Evolutionary conservation across 2,329 filamentous ascomycete genomes (phyloP), one percentile per base, ranked within the genome.

Genomic region (Parafenestella ontariensis): DNA sequence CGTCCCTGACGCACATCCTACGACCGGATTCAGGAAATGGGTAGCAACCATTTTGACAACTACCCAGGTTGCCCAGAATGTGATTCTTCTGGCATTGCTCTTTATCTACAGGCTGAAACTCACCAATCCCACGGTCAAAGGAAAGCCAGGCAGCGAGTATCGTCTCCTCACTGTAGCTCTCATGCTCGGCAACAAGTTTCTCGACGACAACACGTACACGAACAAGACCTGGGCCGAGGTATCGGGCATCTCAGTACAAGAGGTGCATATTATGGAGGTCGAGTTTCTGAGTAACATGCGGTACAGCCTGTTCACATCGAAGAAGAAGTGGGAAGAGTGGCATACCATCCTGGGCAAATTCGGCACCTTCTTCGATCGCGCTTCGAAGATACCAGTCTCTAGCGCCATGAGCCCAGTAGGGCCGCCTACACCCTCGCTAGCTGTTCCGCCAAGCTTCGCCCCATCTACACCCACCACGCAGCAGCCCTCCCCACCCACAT

Each of bases 181-280:
- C 63, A 99, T 99, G 95, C 82, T 99, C 55, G 94, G 93, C 58
- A 99, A 99, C 77, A 99, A 99, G 80, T 99, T 98, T 73, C 80
- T 99, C 67, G 95, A 99, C 72, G 95, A 99, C 76, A 99, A 98
- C 75, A 98, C 95, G 0, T 99, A 99, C 77, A 98, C 95, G 33
- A 99, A 99, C 81, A 97, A 98, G 81, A 99, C 95, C 0, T 99
- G 95, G 95, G 95, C 94, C 2, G 95, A 99, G 69, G 95, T 99
- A 10, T 98, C 95, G 0, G 90, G 91, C 40, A 96, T 99, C 57
- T 88, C 91, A 1, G 94, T 98, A 11, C 87, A 89, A 56, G 95
- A 99, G 76, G 96, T 99, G 46, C 95, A 99, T 74, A 90, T 97
- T 40, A 99, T 99, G 95, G 95, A 99, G 75, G 95, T 99, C n/a